Base-by-base conservation (phyloP, 306 rosid genomes). In the Hylodesmum podocarpum region DNA sequence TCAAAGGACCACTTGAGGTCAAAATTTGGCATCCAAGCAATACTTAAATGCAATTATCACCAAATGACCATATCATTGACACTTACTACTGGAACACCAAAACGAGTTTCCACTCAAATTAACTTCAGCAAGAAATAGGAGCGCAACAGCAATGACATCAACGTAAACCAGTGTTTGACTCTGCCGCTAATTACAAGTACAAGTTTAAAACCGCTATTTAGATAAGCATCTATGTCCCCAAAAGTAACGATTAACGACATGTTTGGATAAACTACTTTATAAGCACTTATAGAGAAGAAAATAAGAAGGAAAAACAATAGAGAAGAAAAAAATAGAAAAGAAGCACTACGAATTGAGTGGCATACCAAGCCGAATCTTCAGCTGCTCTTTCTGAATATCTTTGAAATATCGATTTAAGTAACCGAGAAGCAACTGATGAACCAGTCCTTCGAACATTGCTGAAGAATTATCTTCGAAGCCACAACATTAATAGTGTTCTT, bases 381-480 rank as follows among this genome's bases (percentile, higher is more conserved):
- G 93, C 87, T 94, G 91, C 66, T 92, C 90, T 75, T 85, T 90
- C 88, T 89, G 97, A 27, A 94, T 87, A 82, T 94, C 97, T 79
- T 88, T 91, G 75, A 94, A 80, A 71, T 88, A 94, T 64, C 87
- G 89, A 13, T 97, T 91, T 15, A 94, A 75, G 81, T 90, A 94
- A 25, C 98, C 98, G 61, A 87, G 78, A 71, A 94, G 93, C 72
- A 94, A 77, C 86, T 88, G 97, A 28, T 88, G 84, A 65, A 92
- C 94, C 61, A 91, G 83, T 7, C 94, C 88, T 78, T 94, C 98
- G 74, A 94, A 82, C 98, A 94, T 94, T 84, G 81, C 74, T 55
- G 76, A 13, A 29, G 33, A 73, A 49, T 36, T 73, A 22, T 54
- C 77, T 78, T 54, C 54, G 29, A 61, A 6, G 68, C 29, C 34